Base-by-base conservation (phyloP, 352 stramenopile genomes). In the Phytophthora tubulina region DNA sequence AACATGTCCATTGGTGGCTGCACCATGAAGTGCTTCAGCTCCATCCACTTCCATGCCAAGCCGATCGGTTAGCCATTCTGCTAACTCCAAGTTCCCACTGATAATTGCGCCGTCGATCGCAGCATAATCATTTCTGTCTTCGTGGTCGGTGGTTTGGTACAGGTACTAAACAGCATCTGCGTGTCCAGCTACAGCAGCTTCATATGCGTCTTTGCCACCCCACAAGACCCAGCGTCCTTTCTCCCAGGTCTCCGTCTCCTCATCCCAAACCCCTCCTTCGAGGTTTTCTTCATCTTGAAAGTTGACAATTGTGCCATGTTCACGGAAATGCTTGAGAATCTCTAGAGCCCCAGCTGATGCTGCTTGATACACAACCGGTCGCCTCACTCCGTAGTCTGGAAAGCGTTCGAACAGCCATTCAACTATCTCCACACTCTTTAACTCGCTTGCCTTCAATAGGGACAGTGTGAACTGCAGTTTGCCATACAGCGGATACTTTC, bases 371-470 rank as follows among this genome's bases (percentile, higher is more conserved):
- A 67, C 46, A 27, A 67, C 59, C 17, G 31, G 32, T 8, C 58
- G 46, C 42, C 60, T 4, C 38, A 67, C 60, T 10, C 48, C 46
- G 21, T 51, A 66, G 38, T 41, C 45, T 17, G 58, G 60, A 36
- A 53, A 68, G 2, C 17, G 50, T 4, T 55, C 62, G 14, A 70
- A 70, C 21, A 70, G 10, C 62, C 62, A 70, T 10, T 14, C 51
- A 2, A 63, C 33, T 0, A 63, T 30, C 17, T 42, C 51, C 62
- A 70, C 32, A n/a, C 14, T 42, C 14, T 70, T 50, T 10, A 35
- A 13, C 6, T 44, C 32, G 5, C 49, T 15, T 15, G 52, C 51
- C 14, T 32, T 52, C 44, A 70, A 4, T 11, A 70, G 52, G 13
- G 7, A 56, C 6, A 50, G 14, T 3, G 51, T 52, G 17, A 63